Evolutionary conservation across 768 basidiomycete genomes (phyloP), one percentile per base, ranked within the genome.

Genomic region (Albatrellus ellisii): DNA sequence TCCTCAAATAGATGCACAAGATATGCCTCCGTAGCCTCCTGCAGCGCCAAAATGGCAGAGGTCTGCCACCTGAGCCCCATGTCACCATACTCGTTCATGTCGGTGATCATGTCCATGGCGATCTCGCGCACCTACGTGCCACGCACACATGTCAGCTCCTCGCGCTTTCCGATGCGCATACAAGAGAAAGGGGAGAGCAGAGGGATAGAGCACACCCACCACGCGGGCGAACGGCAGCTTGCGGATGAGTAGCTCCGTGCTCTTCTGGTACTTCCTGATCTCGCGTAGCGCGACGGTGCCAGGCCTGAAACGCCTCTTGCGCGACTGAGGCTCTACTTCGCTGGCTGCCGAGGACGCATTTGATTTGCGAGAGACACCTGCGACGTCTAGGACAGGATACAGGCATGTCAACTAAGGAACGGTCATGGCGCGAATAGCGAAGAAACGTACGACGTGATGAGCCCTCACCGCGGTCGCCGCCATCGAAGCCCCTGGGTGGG

Each of bases 1-100:
- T 99, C 95, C 62, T 99, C 95, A 49, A 99, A 98, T 33, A 98
- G 63, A 63, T 98, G 92, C 15, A 99, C 88, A 14, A 98, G 68
- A 54, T 75, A 95, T 11, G 91, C 89, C 59, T 95, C 91, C 18
- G 91, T 89, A 10, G 95, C 95, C 61, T 99, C 95, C 55, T 99
- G 95, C 47, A 99, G 60, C 2, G 95, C 95, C 54, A 91, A 57
- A 43, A 99, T 69, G 4, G 95, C 95, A 4, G 90, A 88, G 48
- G 79, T 88, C 60, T 99, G 95, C 95, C 95, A 99, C 36, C 95
- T 73, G 41, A 98, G 61, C 6, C 72, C 72, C 9, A 71, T 66
- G 2, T 70, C 75, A 21, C 64, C 65, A 42, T 76, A 73, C 40
- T 72, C 66, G 37, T 73, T 73, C 64, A 73, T 66, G 58, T 85